phyloP scores from a whole-genome alignment of 148 eudicot genomes.

The Chenopodium album region DNA sequence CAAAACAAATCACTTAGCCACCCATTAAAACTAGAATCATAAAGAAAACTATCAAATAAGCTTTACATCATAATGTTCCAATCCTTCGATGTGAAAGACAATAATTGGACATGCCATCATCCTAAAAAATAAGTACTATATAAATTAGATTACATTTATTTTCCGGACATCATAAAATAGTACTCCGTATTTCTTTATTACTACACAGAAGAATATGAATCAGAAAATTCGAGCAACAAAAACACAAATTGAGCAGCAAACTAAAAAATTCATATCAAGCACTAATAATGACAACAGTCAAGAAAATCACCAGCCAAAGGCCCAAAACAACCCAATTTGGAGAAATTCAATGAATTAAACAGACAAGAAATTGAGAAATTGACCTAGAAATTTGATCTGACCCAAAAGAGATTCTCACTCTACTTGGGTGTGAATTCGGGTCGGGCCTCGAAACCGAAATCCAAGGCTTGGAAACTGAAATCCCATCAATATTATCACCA shows the following conservation, averaged over 20 bases:
- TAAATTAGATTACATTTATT: too few species aligned
- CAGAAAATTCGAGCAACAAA: background rate
- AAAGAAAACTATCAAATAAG: too few species aligned
- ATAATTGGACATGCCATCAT: too few species aligned
- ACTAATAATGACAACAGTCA: background rate
- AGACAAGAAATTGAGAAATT: background rate
- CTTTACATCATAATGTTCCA: background rate
- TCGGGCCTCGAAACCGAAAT: conserved; percentile 42
- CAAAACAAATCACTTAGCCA: background rate
- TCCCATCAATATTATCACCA: conserved; percentile 15
- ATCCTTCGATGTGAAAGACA: too few species aligned
- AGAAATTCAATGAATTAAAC: background rate
- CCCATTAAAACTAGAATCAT: background rate
- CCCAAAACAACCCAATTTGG: background rate
- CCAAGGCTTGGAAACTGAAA: conserved; percentile 35
- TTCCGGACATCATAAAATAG: too few species aligned
- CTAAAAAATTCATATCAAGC: background rate
- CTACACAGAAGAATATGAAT: too few species aligned
- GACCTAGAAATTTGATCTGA: conserved; percentile 49
- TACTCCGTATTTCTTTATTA: too few species aligned
- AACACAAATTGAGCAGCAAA: background rate
- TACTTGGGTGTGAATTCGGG: conserved; percentile 24
- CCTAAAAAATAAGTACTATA: too few species aligned
- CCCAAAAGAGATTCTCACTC: conserved; percentile 43
- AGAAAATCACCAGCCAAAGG: background rate